A percentile compares a stretch with the other conserved stretches of the same genome.
phyloP scores from a whole-genome alignment of 306 rosid species.

The Purshia tridentata region DNA sequence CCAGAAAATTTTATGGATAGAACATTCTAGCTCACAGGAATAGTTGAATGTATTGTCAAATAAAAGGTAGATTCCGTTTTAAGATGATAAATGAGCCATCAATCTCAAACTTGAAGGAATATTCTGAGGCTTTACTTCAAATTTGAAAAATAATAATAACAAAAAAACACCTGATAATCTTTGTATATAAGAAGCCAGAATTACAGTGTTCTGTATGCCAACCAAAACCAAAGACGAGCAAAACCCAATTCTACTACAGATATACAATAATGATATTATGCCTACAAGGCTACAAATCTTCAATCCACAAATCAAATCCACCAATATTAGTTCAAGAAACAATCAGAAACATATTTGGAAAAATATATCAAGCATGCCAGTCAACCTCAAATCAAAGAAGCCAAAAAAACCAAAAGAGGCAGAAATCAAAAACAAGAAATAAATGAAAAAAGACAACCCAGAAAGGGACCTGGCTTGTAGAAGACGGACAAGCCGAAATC shows the following conservation, averaged over 20 bases:
- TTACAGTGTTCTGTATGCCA: too few species aligned
- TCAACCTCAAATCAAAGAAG: too few species aligned
- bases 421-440: constrained; percentile 3
- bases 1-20: not conserved
- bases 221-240: too few species aligned
- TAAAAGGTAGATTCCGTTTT: not conserved
- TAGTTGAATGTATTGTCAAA: not conserved
- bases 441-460: not conserved
- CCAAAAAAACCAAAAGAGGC: not conserved
- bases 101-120: not conserved
- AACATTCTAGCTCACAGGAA: not conserved
- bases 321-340: not conserved
- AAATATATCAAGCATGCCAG: too few species aligned
- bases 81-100: not conserved
- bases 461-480: constrained; percentile 69
- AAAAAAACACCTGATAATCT: not conserved
- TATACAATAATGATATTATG: not conserved
- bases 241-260: not conserved
- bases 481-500: constrained; percentile 87
- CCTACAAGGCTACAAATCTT: too few species aligned
- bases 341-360: not conserved
- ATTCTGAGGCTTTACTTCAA: not conserved
- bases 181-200: too few species aligned
- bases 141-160: too few species aligned
- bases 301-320: not conserved